Evolutionary conservation across 257 asterid species (phyloP), one percentile per base, ranked within the genome.

Genomic region (Solanum lycopersicoides): DNA sequence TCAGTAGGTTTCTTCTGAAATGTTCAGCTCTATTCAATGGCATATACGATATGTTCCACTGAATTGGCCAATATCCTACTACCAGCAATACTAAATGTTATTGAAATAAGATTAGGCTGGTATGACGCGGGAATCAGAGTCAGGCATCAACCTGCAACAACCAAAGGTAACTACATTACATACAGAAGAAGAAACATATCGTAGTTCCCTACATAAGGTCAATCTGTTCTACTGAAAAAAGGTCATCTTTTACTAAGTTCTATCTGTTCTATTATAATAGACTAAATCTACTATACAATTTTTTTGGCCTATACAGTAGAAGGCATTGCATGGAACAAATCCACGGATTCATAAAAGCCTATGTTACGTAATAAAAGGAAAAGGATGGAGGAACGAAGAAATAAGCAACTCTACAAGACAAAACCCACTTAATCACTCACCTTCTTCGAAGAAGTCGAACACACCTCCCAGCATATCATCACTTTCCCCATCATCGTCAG

Each of bases 391-490:
- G 84, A 12, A 82, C 20, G 1, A 32, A 82, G 45, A 82, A 50
- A 50, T 30, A 50, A 82, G 45, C 18, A 82, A 82, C 45, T 82
- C 45, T 30, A 32, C 12, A 82, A 50, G 69, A 32, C 14, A 50
- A 45, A 82, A 30, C 85, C 69, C 32, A 47, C 45, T 50, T 82
- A 32, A 23, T 37, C 50, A 53, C 84, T 9, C 71, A 90, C 93
- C 93, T 90, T 90, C 93, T 89, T 92, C 94, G 15, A 92, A 92
- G 89, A 92, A 92, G 87, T 90, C 91, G 76, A 92, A 92, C 35
- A 92, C 92, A 85, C 91, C 92, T 44, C 94, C 94, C 89, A 92
- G 91, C 91, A 92, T 74, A 82, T 88, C 90, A 88, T 90, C 93
- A 75, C 89, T 89, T 86, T 89, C 94, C 56, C n/a, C 91, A 83